These are phyloP conservation scores for Rusavskia elegans DNA, from an alignment of 495 filamentous ascomycete genomes.

Conservation along the genomic window DNA sequence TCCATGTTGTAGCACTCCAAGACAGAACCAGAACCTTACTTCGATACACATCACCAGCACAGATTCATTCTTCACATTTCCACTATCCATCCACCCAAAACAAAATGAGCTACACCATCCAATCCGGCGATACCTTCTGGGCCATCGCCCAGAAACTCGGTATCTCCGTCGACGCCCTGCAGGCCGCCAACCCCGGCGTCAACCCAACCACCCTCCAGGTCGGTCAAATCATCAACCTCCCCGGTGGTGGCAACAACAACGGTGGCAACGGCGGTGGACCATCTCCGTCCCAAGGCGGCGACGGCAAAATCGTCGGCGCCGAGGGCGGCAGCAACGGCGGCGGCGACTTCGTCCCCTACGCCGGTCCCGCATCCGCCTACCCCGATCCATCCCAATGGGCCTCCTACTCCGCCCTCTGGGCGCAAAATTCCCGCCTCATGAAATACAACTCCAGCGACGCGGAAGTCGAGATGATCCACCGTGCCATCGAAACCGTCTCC, in stretches of 20 bases:
- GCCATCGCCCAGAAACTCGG: conserved; percentile 3
- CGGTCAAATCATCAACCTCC: conserved; percentile 8
- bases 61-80: neutral
- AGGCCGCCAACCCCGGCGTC: conserved; percentile 6
- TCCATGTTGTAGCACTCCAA: neutral
- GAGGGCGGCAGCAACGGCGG: neutral
- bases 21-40: neutral
- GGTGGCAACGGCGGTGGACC: neutral
- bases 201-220: conserved; percentile 4
- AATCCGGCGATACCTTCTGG: conserved; percentile 5
- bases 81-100: no score
- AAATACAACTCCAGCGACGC: conserved; percentile 5
- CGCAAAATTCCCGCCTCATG: conserved; percentile 5
- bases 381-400: conserved; percentile 6
- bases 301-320: neutral
- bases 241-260: neutral
- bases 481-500: conserved; percentile 16
- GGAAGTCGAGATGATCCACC: conserved; percentile 14
- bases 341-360: neutral
- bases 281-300: neutral
- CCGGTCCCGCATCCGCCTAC: conserved; percentile 1
- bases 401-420: conserved; percentile 3
- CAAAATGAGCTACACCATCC: conserved; percentile 4
- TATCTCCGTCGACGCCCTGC: conserved; percentile 1
- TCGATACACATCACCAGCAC: neutral